phyloP scores from a whole-genome alignment of 441 rosid species.

The Mallotus japonicus region DNA sequence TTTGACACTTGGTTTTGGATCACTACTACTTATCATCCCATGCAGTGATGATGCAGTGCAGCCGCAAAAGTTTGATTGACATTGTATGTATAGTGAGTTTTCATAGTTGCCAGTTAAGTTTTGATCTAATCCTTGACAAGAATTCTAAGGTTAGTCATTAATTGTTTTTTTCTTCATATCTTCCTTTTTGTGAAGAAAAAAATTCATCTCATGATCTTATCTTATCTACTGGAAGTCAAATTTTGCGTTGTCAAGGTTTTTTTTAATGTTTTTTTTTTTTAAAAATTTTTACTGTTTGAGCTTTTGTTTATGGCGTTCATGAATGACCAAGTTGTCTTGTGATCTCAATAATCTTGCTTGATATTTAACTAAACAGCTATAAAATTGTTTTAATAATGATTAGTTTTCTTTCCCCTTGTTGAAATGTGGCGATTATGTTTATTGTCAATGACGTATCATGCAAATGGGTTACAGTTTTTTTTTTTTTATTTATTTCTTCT shows the following conservation, averaged over 20 bases:
- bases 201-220: not conserved
- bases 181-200: not conserved
- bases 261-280: no score
- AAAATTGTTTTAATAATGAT: no score
- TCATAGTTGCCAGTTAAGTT: not conserved
- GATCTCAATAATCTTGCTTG: no score
- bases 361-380: no score
- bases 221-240: not conserved
- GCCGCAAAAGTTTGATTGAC: not conserved
- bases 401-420: no score
- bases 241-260: not conserved
- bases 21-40: not conserved
- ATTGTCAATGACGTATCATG: not conserved
- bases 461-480: not conserved
- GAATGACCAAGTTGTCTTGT: no score
- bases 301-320: not conserved
- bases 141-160: not conserved
- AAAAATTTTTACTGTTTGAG: not conserved
- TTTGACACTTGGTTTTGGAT: not conserved
- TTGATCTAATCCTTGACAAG: not conserved
- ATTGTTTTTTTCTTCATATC: not conserved
- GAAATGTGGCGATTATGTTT: not conserved
- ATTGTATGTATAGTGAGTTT: conserved; percentile 1
- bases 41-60: not conserved
- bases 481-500: no score